phyloP scores from a whole-genome alignment of 169 alveolate species.

The Condylostoma magnum region DNA sequence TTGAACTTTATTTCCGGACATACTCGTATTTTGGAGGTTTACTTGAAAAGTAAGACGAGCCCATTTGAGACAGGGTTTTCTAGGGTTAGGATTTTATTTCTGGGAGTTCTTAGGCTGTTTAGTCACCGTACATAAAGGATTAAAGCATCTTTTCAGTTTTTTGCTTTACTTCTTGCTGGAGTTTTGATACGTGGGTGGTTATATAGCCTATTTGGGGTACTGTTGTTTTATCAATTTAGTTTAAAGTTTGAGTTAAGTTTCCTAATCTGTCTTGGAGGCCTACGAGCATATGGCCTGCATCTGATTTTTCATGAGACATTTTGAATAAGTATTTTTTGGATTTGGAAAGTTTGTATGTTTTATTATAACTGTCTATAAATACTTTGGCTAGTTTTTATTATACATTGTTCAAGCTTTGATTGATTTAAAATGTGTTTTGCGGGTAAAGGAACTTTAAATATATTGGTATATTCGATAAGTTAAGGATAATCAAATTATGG shows the following conservation, averaged over 20 bases:
- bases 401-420: too few relatives aligned
- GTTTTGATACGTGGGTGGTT: neutral
- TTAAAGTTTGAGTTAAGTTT: neutral
- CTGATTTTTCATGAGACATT: neutral
- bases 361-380: too few relatives aligned
- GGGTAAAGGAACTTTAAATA: too few relatives aligned
- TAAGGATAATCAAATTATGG: too few relatives aligned
- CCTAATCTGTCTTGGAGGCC: conserved; percentile 7
- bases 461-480: too few relatives aligned
- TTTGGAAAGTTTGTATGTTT: too few relatives aligned
- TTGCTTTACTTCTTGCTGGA: conserved; percentile 5
- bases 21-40: conserved; percentile 27
- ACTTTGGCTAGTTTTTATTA: too few relatives aligned
- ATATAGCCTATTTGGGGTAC: conserved; percentile 5
- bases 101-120: conserved; percentile 6
- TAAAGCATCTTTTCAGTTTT: conserved; percentile 9
- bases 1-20: neutral
- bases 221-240: neutral
- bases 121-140: neutral
- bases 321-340: too few relatives aligned
- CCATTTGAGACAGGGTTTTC: neutral
- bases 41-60: neutral
- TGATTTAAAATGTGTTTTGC: too few relatives aligned
- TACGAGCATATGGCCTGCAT: conserved; percentile 20
- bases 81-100: neutral